A percentile compares a stretch with the other conserved stretches of the same genome.
Evolutionary conservation across 768 basidiomycete species (phyloP).

Genomic region (Leccinum barrowsii): DNA sequence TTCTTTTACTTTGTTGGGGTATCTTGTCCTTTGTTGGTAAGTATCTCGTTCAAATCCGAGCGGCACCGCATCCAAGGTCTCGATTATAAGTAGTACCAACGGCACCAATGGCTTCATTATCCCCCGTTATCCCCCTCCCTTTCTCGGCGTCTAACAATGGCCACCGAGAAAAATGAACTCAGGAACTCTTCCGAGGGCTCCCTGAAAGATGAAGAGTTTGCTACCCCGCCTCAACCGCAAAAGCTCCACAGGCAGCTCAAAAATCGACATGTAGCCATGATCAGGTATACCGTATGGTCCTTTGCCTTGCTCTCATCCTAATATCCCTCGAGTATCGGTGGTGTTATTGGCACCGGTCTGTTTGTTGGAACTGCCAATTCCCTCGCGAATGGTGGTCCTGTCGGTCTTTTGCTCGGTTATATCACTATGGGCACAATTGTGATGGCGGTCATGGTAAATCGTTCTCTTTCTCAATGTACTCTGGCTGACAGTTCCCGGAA

Average conservation of each 20-base stretch:
- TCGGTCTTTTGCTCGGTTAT: constrained; percentile 75
- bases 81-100: neutral
- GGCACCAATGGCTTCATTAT: neutral
- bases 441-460: constrained; percentile 63
- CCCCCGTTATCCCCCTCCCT: neutral
- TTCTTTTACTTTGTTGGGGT: neutral
- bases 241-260: constrained; percentile 60
- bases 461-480: too few relatives aligned
- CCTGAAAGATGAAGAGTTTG: constrained; percentile 21
- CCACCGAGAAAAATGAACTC: constrained; percentile 21
- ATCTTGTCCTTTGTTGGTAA: neutral
- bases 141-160: constrained; percentile 3
- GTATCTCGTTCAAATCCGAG: neutral
- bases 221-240: neutral
- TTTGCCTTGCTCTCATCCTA: neutral
- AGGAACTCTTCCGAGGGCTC: constrained; percentile 16
- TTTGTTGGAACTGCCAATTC: constrained; percentile 64
- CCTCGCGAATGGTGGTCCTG: constrained; percentile 58
- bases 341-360: constrained; percentile 56
- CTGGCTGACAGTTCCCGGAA: neutral
- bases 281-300: constrained; percentile 43
- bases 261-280: constrained; percentile 81
- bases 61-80: neutral
- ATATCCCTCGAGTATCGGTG: constrained; percentile 48
- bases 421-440: constrained; percentile 61